These are phyloP conservation scores for Saccharomycopsis selenospora DNA, from an alignment of 805 yeast species.

Conservation along the genomic window DNA sequence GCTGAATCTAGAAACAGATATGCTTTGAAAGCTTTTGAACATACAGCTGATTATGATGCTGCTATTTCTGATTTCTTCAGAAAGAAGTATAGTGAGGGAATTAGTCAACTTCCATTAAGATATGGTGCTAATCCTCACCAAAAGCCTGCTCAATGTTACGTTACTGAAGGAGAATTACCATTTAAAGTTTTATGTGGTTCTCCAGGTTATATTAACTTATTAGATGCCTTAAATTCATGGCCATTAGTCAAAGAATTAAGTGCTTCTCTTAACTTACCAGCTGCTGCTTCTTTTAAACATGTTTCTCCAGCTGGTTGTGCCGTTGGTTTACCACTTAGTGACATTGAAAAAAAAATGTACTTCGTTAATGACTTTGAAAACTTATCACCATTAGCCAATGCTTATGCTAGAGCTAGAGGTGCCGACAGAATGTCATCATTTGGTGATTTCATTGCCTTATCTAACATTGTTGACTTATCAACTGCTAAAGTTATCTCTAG, in stretches of 20 bases:
- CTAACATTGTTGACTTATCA: constrained; percentile 92
- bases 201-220: constrained; percentile 94
- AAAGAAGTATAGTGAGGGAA: constrained; percentile 89
- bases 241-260: constrained; percentile 95
- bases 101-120: constrained; percentile 86
- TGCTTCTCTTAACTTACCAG: constrained; percentile 90
- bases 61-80: constrained; percentile 96
- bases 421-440: constrained; percentile 99
- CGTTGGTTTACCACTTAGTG: constrained; percentile 88
- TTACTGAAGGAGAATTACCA: constrained; percentile 80
- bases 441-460: constrained; percentile 96
- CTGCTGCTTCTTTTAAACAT: constrained; percentile 98
- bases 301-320: constrained; percentile 99
- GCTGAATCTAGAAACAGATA: constrained; percentile 67
- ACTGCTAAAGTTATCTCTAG: constrained; percentile 95
- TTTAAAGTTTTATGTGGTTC: constrained; percentile 91
- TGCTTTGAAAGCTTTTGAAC: constrained; percentile 96
- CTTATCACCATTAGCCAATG: constrained; percentile 93
- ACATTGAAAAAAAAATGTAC: constrained; percentile 88
- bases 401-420: constrained; percentile 99
- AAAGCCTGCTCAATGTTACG: constrained; percentile 97
- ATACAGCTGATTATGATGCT: constrained; percentile 95
- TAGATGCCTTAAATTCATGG: constrained; percentile 98
- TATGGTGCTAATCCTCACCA: constrained; percentile 99
- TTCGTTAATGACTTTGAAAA: constrained; percentile 92